Evolutionary conservation across 805 yeast genomes (phyloP).

Genomic region (Teunomyces tritomae): DNA sequence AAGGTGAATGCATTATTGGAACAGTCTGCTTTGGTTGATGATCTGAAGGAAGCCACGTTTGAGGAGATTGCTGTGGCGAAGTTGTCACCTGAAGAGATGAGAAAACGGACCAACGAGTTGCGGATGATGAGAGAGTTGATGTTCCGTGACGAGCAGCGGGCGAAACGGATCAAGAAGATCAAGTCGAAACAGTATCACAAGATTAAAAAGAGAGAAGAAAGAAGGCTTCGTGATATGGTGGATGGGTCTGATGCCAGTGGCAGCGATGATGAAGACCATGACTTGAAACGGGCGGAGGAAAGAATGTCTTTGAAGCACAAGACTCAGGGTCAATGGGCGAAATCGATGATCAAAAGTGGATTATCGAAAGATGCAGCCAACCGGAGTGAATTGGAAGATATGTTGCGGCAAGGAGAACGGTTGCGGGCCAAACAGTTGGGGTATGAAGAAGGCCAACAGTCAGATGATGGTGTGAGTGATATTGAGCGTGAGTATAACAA

Average conservation of each 20-base stretch:
- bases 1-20: conserved; percentile 59
- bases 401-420: conserved; percentile 83
- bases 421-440: conserved; percentile 73
- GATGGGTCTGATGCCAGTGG: conserved; percentile 56
- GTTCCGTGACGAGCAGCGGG: conserved; percentile 92
- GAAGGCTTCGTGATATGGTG: conserved; percentile 65
- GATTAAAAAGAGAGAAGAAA: conserved; percentile 79
- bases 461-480: conserved; percentile 51
- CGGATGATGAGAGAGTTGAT: conserved; percentile 91
- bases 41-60: conserved; percentile 74
- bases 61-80: conserved; percentile 84
- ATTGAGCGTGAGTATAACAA: conserved; percentile 40
- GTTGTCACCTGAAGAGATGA: conserved; percentile 75
- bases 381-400: conserved; percentile 89
- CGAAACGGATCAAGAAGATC: conserved; percentile 89
- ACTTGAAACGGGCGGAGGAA: conserved; percentile 78
- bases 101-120: conserved; percentile 73
- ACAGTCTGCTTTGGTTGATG: conserved; percentile 68
- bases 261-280: conserved; percentile 60
- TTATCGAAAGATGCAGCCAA: conserved; percentile 82
- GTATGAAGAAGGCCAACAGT: conserved; percentile 51
- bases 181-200: conserved; percentile 88
- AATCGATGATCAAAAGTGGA: conserved; percentile 84
- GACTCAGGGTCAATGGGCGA: conserved; percentile 87
- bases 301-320: conserved; percentile 91